Base-by-base conservation (phyloP, 106 monocot genomes). In the Agapanthus africanus region DNA sequence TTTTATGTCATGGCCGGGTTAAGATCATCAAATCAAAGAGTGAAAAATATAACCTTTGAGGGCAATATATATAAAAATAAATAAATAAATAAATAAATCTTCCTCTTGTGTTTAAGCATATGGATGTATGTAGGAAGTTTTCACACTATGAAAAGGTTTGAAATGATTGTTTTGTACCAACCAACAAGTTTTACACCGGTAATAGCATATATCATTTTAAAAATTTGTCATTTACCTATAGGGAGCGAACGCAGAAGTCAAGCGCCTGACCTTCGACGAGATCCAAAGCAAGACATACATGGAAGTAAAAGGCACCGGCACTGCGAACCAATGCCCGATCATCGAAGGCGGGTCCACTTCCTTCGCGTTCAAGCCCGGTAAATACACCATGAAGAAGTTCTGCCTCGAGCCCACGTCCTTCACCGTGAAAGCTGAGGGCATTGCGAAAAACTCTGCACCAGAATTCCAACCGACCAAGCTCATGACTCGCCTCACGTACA, bases 401-500 rank as follows among this genome's bases (percentile, higher is more conserved):
- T 91, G 91, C 82, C 74, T 97, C 15, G 95, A 97, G 86, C 95
- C 91, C 18, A 97, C 95, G 10, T 91, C 95, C 54, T 95, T 97
- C 88, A 89, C 88, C 30, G 95, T 97, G 18, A 97, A 91, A 72
- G 86, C 91, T 19, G 95, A 97, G 74, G 79, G 86, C 31, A 47
- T 97, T 4, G 57, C 31, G 63, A 97, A 97, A 81, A 97, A 91
- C 70, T 16, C 95, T 0, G 69, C 91, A 0, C 76, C 86, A 0
- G 95, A 91, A 59, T 97, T 97, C 86, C 91, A 91, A 73, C 84
- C 84, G 71, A 97, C 95, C 15, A 97, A 97, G 82, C 95, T 97
- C 67, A 91, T 97, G 95, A 97, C 91, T 52, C 77, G 88, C 22
- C 88, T 97, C 54, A 97, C 95, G 71, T 91, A 97, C 91, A 97